Percentiles rank a stretch among this genome's conserved stretches.
phyloP scores from a whole-genome alignment of 345 rosid species.

The Pelargonium nanum region DNA sequence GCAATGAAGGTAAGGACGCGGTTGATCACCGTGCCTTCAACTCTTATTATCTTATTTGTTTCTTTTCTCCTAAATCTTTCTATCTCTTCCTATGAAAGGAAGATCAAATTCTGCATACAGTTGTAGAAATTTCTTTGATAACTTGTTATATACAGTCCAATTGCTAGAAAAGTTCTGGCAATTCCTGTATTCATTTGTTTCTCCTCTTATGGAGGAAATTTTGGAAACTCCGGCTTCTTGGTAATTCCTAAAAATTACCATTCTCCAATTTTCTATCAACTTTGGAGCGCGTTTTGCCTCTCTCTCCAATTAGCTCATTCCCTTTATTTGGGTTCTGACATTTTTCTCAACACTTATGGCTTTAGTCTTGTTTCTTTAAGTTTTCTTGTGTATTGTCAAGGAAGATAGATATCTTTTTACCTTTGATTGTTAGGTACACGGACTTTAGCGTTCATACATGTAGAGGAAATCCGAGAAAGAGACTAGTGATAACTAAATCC shows the following conservation, averaged over 20 bases:
- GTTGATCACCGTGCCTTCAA: not conserved
- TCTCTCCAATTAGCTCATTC: not conserved
- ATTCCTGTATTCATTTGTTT: not conserved
- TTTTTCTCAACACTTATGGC: not conserved
- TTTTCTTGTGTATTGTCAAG: too few species aligned
- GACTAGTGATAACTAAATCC: not conserved
- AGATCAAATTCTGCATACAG: too few species aligned
- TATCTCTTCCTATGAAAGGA: too few species aligned
- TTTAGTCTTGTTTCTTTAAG: not conserved
- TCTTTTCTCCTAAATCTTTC: not conserved
- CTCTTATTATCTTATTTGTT: not conserved
- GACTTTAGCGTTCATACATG: not conserved
- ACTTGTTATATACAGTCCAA: not conserved
- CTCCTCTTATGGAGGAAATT: not conserved
- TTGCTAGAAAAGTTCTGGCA: not conserved
- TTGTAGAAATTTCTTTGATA: not conserved
- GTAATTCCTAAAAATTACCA: not conserved
- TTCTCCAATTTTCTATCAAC: not conserved
- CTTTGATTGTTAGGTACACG: not conserved
- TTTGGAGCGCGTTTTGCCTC: not conserved
- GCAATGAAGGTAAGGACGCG: conserved; percentile 15
- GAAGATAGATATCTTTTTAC: not conserved
- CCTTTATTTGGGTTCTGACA: not conserved
- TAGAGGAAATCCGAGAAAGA: not conserved
- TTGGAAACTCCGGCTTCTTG: not conserved